Conservation (phyloP, 345 rosid species). For the Salix dunnii region DNA sequence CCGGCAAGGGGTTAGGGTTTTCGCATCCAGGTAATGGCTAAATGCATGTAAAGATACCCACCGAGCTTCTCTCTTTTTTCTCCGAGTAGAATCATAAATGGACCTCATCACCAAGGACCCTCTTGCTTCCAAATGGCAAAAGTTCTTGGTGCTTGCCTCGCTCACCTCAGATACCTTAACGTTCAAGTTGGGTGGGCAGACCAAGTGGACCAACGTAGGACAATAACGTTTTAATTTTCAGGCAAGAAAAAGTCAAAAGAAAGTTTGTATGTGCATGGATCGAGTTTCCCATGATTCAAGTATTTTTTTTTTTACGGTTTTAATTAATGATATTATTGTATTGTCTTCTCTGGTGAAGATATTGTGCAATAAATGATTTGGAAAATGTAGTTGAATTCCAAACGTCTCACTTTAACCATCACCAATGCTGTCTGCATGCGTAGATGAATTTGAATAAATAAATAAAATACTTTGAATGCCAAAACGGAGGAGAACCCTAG, state of each 20-base stretch:
- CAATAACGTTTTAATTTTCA: not conserved
- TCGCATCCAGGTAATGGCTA: not conserved
- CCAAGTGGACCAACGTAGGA: not conserved
- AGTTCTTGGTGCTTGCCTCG: not conserved
- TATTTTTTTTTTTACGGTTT: not conserved
- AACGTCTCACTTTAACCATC: not conserved
- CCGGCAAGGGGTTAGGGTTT: not conserved
- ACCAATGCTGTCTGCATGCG: not conserved
- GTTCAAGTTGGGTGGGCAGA: constrained; percentile 1
- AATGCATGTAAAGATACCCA: not conserved
- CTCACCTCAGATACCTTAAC: not conserved
- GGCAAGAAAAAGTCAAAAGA: not conserved
- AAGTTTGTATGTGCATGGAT: not conserved
- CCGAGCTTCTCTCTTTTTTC: not conserved
- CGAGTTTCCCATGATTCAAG: not conserved
- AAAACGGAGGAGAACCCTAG: not conserved
- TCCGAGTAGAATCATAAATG: not conserved
- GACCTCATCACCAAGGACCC: not conserved
- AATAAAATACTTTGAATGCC: not conserved
- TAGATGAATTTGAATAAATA: not conserved
- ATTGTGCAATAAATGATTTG: not conserved
- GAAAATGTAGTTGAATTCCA: not conserved
- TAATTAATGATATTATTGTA: not conserved
- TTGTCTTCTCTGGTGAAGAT: not conserved
- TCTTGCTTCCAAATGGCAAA: not conserved